These are phyloP conservation scores for Corrigiola litoralis DNA, from an alignment of 179 eudicot genomes.

Conservation along the genomic window DNA sequence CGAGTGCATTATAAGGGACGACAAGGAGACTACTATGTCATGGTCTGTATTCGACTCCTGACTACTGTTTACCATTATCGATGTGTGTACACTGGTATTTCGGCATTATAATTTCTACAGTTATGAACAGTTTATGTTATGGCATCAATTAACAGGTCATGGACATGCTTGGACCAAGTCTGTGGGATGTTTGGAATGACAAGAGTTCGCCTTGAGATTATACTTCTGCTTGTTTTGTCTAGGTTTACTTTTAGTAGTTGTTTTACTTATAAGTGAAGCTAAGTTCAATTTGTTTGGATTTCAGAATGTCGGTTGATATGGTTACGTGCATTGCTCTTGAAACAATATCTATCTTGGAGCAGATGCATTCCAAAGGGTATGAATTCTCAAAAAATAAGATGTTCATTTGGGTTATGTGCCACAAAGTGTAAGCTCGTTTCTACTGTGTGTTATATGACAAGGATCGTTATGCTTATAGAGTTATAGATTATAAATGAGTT, in stretches of 20 bases:
- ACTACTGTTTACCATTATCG: conserved; percentile 2
- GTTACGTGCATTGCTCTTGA: conserved; percentile 78
- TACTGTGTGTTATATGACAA: neutral
- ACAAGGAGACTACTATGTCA: conserved; percentile 63
- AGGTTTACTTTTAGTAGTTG: neutral
- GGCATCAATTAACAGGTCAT: conserved; percentile 53
- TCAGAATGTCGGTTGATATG: conserved; percentile 72
- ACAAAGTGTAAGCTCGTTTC: neutral
- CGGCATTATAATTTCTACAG: conserved; percentile 3
- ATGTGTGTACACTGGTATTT: neutral
- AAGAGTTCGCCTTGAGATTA: conserved; percentile 38
- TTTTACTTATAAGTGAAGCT: neutral
- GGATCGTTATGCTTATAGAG: no score
- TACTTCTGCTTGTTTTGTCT: neutral
- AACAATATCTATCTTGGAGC: conserved; percentile 70
- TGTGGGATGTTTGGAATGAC: conserved; percentile 83
- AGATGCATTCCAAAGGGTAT: conserved; percentile 69
- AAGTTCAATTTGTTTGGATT: no score
- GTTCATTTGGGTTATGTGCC: neutral
- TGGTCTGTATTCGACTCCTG: conserved; percentile 38
- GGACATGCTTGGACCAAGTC: conserved; percentile 84
- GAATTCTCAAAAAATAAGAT: conserved; percentile 1
- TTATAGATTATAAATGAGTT: neutral
- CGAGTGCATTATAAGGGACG: conserved; percentile 67
- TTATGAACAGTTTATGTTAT: neutral